phyloP scores from a whole-genome alignment of 2,329 filamentous ascomycete genomes.

The Pseudomassariella vexata region DNA sequence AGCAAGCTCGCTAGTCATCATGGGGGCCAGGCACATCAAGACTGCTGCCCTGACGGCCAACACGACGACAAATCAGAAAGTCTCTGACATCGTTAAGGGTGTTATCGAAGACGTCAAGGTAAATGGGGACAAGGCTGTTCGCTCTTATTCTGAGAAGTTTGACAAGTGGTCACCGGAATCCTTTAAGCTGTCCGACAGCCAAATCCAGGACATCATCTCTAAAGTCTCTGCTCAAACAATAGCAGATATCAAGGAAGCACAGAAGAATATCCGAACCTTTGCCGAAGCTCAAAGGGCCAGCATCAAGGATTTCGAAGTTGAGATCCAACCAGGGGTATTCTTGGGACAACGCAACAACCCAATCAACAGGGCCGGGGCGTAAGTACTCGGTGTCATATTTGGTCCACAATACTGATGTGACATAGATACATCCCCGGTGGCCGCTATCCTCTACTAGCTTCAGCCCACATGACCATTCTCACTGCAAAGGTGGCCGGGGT shows the following conservation, averaged over 20 bases:
- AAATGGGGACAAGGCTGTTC: conserved; percentile 42
- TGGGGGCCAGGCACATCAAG: conserved; percentile 17
- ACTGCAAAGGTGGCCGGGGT: conserved; percentile 50
- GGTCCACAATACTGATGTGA: too few relatives aligned
- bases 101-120: conserved; percentile 41
- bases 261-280: conserved; percentile 42
- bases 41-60: conserved; percentile 12
- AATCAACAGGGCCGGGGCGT: conserved; percentile 38
- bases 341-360: conserved; percentile 46
- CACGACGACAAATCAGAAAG: conserved; percentile 20
- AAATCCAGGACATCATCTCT: conserved; percentile 39
- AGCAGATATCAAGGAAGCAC: conserved; percentile 33
- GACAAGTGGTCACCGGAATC: conserved; percentile 44
- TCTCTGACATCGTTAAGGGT: conserved; percentile 35
- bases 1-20: too few relatives aligned
- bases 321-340: conserved; percentile 42
- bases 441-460: conserved; percentile 46
- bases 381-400: too few relatives aligned
- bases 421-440: conserved; percentile 43
- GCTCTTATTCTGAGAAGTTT: conserved; percentile 44
- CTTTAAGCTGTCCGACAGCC: conserved; percentile 38
- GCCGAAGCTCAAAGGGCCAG: conserved; percentile 39
- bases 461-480: conserved; percentile 49
- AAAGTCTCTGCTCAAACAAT: conserved; percentile 36
- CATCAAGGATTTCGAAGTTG: conserved; percentile 44